phyloP scores from a whole-genome alignment of 2,329 filamentous ascomycete species.

The Botrytis tulipae region DNA sequence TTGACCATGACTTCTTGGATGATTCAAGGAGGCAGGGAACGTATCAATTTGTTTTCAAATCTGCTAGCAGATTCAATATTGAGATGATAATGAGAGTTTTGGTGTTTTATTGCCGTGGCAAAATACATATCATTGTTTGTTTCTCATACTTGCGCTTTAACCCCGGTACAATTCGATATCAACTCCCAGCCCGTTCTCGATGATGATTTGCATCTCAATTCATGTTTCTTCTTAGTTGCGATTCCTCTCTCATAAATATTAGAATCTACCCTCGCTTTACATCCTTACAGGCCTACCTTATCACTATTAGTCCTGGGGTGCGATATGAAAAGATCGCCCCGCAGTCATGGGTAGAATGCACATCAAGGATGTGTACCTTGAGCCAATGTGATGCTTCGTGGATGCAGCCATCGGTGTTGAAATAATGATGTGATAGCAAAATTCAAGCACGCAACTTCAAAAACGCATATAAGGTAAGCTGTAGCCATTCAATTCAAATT shows the following conservation, averaged over 20 bases:
- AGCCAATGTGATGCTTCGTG: not conserved
- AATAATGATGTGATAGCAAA: slow-evolving; percentile 4
- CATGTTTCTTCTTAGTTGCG: not conserved
- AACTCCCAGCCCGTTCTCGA: not conserved
- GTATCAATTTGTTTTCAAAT: not conserved
- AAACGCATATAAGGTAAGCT: not conserved
- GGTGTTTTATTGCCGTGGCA: not conserved
- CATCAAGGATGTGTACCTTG: not conserved
- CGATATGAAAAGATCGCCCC: not conserved
- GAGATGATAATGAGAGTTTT: not conserved
- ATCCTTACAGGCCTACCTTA: not conserved
- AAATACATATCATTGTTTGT: not conserved
- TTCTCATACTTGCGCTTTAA: not conserved
- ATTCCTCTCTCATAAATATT: not conserved
- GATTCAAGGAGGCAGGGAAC: not conserved
- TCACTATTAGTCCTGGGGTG: not conserved
- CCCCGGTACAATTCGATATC: not conserved
- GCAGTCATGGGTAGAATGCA: not conserved
- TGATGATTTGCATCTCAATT: not conserved
- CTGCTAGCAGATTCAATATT: not conserved
- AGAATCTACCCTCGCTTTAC: not conserved
- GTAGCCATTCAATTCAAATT: not conserved
- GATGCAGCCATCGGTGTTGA: not conserved
- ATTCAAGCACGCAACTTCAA: not conserved
- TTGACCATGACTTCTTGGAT: not conserved